These are phyloP conservation scores for Monilinia laxa DNA, from an alignment of 2,329 filamentous ascomycete genomes.

Conservation along the genomic window DNA sequence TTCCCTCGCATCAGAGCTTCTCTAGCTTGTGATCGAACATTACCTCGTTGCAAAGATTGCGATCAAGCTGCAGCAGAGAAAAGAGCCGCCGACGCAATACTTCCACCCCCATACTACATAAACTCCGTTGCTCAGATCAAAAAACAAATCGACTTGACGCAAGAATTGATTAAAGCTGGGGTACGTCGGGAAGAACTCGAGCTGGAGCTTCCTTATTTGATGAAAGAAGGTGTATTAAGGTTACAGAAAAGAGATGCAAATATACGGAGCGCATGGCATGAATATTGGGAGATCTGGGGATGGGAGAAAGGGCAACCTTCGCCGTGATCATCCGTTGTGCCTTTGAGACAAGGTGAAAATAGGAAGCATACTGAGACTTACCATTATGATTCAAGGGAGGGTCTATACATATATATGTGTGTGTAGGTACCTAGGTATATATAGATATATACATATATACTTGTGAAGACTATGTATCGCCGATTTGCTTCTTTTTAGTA, in stretches of 20 bases:
- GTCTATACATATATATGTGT: not conserved
- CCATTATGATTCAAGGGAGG: not conserved
- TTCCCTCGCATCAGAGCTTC: slow-evolving; percentile 27
- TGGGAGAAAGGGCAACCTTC: slow-evolving; percentile 19
- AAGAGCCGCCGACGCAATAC: slow-evolving; percentile 26
- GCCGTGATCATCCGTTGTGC: not conserved
- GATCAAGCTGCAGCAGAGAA: slow-evolving; percentile 30
- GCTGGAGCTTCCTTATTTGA: slow-evolving; percentile 24
- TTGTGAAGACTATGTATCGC: too few relatives aligned
- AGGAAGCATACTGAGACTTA: not conserved
- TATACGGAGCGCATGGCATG: slow-evolving; percentile 30
- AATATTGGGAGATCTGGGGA: slow-evolving; percentile 38
- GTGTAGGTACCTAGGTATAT: too few relatives aligned
- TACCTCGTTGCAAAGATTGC: slow-evolving; percentile 34
- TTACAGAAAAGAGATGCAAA: slow-evolving; percentile 25
- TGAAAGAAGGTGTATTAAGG: slow-evolving; percentile 23
- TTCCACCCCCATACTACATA: slow-evolving; percentile 23
- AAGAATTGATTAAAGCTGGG: slow-evolving; percentile 28
- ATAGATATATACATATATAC: not conserved
- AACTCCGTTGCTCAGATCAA: slow-evolving; percentile 28
- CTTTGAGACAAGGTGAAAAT: not conserved
- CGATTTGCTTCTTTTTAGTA: not conserved
- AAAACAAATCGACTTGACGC: slow-evolving; percentile 26
- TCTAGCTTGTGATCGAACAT: slow-evolving; percentile 28
- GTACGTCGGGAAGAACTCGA: slow-evolving; percentile 28